A percentile compares a stretch with the other conserved stretches of the same genome.
These are phyloP conservation scores for Vaccinium corymbosum DNA, from an alignment of 148 eudicot species.

Conservation along the genomic window DNA sequence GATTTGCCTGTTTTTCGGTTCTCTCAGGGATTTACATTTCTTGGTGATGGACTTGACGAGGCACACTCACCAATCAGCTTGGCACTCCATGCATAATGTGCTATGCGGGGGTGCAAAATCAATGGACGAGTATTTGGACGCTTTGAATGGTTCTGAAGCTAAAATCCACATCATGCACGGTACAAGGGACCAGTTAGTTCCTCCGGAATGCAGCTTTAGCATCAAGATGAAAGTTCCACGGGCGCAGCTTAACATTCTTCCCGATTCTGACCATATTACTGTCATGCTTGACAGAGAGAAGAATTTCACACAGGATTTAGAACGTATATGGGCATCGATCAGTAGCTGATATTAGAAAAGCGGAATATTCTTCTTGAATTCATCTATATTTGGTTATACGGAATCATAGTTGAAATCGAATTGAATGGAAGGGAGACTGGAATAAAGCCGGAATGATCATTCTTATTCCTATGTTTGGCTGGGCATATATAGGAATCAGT, in stretches of 20 bases:
- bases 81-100: slow-evolving; percentile 87
- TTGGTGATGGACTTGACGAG: slow-evolving; percentile 39
- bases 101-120: slow-evolving; percentile 66
- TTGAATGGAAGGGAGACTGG: not conserved
- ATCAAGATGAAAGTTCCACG: slow-evolving; percentile 48
- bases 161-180: slow-evolving; percentile 56
- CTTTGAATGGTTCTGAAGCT: slow-evolving; percentile 23
- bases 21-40: slow-evolving; percentile 47
- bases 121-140: slow-evolving; percentile 48
- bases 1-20: not conserved
- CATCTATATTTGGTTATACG: not conserved
- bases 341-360: not conserved
- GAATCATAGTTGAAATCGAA: not conserved
- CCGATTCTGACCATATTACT: slow-evolving; percentile 44
- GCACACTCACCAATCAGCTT: slow-evolving; percentile 87
- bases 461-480: not conserved
- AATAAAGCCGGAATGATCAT: not conserved
- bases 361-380: not conserved
- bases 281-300: slow-evolving; percentile 43
- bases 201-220: slow-evolving; percentile 55
- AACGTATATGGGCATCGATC: slow-evolving; percentile 42
- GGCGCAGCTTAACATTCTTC: slow-evolving; percentile 37
- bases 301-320: slow-evolving; percentile 47
- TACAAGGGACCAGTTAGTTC: slow-evolving; percentile 51
- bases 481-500: not conserved